Percentiles rank a stretch among this genome's conserved stretches.
These are phyloP conservation scores for Akanthomyces dipterigenus DNA, from an alignment of 2,329 filamentous ascomycete genomes.

Conservation along the genomic window DNA sequence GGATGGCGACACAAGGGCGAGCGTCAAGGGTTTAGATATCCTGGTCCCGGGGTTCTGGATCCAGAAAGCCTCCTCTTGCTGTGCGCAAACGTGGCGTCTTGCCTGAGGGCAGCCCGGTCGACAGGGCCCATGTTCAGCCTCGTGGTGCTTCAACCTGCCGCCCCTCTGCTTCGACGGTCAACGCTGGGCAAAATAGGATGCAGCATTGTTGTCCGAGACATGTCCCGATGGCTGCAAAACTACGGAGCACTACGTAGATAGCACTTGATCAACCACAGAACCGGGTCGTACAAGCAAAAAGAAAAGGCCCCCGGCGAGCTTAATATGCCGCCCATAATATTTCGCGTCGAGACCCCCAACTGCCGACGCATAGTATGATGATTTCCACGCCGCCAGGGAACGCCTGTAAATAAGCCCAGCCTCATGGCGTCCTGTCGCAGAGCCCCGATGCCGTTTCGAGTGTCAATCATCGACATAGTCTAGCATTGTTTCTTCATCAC, in stretches of 20 bases:
- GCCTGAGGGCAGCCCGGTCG: background rate
- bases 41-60: background rate
- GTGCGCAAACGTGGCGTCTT: background rate
- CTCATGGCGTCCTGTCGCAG: background rate
- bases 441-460: background rate
- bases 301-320: background rate
- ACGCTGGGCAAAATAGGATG: background rate
- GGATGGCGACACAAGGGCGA: background rate
- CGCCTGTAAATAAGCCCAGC: background rate
- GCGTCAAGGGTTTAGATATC: background rate
- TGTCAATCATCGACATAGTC: background rate
- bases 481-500: background rate
- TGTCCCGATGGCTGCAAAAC: background rate
- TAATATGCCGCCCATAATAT: too few species aligned
- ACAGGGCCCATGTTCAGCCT: background rate
- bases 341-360: background rate
- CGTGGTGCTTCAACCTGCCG: background rate
- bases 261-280: background rate
- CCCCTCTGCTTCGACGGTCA: background rate
- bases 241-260: too few species aligned
- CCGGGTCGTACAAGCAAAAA: background rate
- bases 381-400: too few species aligned
- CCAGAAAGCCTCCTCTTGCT: background rate
- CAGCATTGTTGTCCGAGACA: background rate
- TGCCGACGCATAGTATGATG: background rate